These are phyloP conservation scores for Tarenaya hassleriana DNA, from an alignment of 345 rosid genomes.

Conservation along the genomic window DNA sequence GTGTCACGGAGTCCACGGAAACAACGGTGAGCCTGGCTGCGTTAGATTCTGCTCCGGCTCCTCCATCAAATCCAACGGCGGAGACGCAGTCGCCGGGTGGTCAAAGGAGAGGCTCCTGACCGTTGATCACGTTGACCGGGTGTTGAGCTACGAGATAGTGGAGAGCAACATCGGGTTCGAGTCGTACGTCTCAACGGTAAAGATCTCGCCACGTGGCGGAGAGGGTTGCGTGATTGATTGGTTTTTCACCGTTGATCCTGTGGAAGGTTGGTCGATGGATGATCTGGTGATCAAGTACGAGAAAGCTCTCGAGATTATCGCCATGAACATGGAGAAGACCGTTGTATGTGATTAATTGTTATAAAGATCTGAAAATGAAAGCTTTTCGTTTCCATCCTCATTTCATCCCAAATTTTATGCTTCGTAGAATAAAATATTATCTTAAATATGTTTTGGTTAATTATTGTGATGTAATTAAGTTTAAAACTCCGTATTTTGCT, in stretches of 20 bases:
- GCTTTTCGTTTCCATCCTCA: no score
- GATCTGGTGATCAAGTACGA: constrained; percentile 38
- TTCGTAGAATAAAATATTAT: no score
- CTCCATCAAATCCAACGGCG: constrained; percentile 30
- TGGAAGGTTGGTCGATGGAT: constrained; percentile 39
- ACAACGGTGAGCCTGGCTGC: constrained; percentile 57
- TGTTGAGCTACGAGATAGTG: constrained; percentile 44
- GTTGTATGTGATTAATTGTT: neutral
- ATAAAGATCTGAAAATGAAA: no score
- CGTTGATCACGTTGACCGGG: constrained; percentile 32
- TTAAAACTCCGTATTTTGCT: no score
- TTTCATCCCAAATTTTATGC: no score
- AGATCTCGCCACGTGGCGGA: constrained; percentile 24
- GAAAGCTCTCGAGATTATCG: constrained; percentile 28
- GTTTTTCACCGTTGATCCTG: constrained; percentile 49
- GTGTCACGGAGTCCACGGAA: constrained; percentile 45
- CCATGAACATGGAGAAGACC: constrained; percentile 32
- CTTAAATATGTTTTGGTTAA: no score
- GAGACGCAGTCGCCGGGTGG: constrained; percentile 28
- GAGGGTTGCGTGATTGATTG: constrained; percentile 57
- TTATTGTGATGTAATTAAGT: no score
- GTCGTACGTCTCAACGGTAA: constrained; percentile 45
- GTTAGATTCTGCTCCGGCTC: constrained; percentile 41
- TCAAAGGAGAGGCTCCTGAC: constrained; percentile 43
- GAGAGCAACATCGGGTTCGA: constrained; percentile 53